Conservation (phyloP, 2,329 filamentous ascomycete genomes). For the Colletotrichum sp. region DNA sequence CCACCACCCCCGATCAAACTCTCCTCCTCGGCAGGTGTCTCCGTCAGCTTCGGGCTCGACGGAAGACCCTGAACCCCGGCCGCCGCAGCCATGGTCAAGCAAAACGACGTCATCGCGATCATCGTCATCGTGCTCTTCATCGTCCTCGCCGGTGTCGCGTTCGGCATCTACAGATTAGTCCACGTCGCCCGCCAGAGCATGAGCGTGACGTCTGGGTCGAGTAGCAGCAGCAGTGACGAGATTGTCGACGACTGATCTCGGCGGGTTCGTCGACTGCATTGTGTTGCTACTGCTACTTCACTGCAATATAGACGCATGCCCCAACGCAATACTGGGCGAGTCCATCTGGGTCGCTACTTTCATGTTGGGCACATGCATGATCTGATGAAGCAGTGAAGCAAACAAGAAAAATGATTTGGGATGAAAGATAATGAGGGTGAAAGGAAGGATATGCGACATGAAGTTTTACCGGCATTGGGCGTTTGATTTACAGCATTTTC, state of each 20-base stretch:
- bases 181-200: constrained; percentile 51
- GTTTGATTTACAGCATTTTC: background rate
- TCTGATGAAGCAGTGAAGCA: background rate
- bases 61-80: background rate
- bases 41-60: background rate
- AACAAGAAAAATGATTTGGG: background rate
- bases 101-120: constrained; percentile 72
- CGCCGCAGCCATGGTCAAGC: constrained; percentile 58
- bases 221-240: constrained; percentile 29
- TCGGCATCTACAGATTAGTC: constrained; percentile 68
- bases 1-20: background rate
- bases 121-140: constrained; percentile 72
- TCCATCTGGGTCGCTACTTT: background rate
- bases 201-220: constrained; percentile 40
- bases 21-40: background rate
- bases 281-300: background rate
- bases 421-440: constrained; percentile 11
- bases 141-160: constrained; percentile 64
- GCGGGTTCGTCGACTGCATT: background rate
- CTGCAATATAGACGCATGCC: fast-evolving
- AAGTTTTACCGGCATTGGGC: background rate
- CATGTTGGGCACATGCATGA: background rate
- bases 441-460: constrained; percentile 4
- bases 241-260: constrained; percentile 27
- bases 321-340: background rate